Base-by-base conservation (phyloP, 441 rosid species). In the Corymbia citriodora region DNA sequence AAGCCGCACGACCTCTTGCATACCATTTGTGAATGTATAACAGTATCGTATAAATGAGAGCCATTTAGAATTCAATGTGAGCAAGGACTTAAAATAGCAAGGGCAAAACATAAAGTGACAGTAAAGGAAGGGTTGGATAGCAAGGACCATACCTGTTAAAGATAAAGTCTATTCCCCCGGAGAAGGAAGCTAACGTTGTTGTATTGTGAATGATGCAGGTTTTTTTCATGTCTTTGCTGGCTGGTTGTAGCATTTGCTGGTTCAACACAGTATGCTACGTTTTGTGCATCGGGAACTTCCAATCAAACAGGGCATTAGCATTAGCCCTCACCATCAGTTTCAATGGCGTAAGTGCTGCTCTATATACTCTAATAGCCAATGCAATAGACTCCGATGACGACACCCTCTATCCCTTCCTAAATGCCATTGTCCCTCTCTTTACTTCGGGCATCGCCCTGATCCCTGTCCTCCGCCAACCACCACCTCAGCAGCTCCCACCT, bases 161-260 rank as follows among this genome's bases (percentile, higher is more conserved):
- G 85, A 45, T 52, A 40, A 23, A 7, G 53, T 23, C 31, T 3
- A 17, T 45, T 79, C 85, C 11, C 52, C 53, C 29, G 25, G 36
- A 55, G 29, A 11, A 27, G 29, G n/a, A 57, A 23, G 59, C 21
- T 83, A 83, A 29, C 16, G 33, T 18, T 4, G 21, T 8, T 68
- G 31, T 29, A 89, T 85, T 85, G 45, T 40, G 36, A 81, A 55
- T 87, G 57, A 33, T 90, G 63, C 95, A 96, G 97, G 96, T 96
- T 31, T 93, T 97, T 92, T 87, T 95, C 9, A 93, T 95, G 55
- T 95, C 97, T 89, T 94, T 97, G 87, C 88, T 94, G 55, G 95
- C 98, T 33, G 98, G 99, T 17, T 92, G 98, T 90, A 97, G 98
- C 94, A 96, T 97, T 88, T 94, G 96, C 93, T 97, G 98, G 99